Percentiles rank a stretch among this genome's conserved stretches.
Conservation (phyloP, 2,329 filamentous ascomycete genomes). For the Colletotrichum nymphaeae region DNA sequence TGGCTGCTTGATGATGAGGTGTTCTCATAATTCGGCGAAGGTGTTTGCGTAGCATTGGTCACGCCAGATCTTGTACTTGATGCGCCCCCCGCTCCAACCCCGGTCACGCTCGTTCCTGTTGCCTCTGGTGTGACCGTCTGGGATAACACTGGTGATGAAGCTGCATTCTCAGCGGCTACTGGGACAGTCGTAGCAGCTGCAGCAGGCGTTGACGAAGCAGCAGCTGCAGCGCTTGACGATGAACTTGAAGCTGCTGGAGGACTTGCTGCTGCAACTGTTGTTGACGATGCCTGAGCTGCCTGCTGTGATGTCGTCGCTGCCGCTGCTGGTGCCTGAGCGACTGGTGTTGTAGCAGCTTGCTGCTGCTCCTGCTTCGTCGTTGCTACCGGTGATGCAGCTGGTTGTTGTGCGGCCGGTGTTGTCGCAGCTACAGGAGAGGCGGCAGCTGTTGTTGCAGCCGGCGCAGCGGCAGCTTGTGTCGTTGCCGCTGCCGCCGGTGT, state of each 20-base stretch:
- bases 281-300: background rate
- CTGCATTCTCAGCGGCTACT: background rate
- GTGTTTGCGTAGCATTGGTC: background rate
- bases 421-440: background rate
- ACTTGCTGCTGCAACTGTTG: background rate
- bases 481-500: background rate
- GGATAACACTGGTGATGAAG: background rate
- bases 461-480: constrained; percentile 7
- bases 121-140: background rate
- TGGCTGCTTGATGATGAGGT: background rate
- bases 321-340: background rate
- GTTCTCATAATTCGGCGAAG: background rate
- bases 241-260: background rate
- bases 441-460: constrained; percentile 17
- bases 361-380: constrained; percentile 13
- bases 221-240: background rate
- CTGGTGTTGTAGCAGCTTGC: background rate
- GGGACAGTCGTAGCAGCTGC: background rate
- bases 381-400: background rate
- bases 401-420: background rate
- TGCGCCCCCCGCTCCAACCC: background rate
- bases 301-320: background rate
- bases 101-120: background rate
- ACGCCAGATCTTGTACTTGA: background rate
- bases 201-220: background rate